A percentile compares a stretch with the other conserved stretches of the same genome.
Evolutionary conservation across 1,284 basidiomycete species (phyloP).

Genomic region (Pascua guehoae): DNA sequence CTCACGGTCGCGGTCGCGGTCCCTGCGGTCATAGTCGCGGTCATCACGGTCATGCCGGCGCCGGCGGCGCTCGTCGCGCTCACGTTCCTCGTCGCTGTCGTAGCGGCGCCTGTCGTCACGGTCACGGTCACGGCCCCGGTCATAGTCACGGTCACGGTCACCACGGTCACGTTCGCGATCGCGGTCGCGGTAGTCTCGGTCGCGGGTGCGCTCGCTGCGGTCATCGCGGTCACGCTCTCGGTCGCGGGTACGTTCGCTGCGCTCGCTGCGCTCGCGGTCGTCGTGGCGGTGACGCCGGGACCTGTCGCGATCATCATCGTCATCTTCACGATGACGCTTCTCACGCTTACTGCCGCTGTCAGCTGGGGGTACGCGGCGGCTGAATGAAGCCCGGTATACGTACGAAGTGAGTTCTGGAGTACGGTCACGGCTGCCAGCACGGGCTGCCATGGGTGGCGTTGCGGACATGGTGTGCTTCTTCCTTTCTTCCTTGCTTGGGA

Average conservation of each 20-base stretch:
- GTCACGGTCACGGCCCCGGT: constrained; percentile 3
- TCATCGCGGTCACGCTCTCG: constrained; percentile 50
- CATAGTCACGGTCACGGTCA: constrained; percentile 23
- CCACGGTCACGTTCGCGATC: constrained; percentile 34
- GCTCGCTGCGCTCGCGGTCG: constrained; percentile 59
- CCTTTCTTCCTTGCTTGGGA: too few relatives aligned
- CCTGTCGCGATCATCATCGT: constrained; percentile 43
- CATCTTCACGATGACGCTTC: constrained; percentile 52
- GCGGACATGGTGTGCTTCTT: constrained; percentile 23
- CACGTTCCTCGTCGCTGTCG: constrained; percentile 1
- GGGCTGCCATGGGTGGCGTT: constrained; percentile 26
- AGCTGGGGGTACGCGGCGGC: background rate
- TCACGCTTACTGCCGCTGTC: constrained; percentile 40
- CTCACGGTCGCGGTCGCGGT: constrained; percentile 15
- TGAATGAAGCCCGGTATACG: constrained; percentile 16
- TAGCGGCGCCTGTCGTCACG: constrained; percentile 6
- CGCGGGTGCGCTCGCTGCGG: constrained; percentile 20
- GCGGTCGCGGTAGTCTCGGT: constrained; percentile 16
- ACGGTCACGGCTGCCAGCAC: constrained; percentile 26
- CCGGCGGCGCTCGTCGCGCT: background rate
- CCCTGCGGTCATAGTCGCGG: constrained; percentile 53
- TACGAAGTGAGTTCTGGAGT: constrained; percentile 45
- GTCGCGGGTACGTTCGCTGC: constrained; percentile 56
- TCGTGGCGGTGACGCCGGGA: constrained; percentile 27
- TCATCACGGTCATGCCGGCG: constrained; percentile 24